Evolutionary conservation across 345 rosid species (phyloP).

Genomic region (Luvunga scandens): DNA sequence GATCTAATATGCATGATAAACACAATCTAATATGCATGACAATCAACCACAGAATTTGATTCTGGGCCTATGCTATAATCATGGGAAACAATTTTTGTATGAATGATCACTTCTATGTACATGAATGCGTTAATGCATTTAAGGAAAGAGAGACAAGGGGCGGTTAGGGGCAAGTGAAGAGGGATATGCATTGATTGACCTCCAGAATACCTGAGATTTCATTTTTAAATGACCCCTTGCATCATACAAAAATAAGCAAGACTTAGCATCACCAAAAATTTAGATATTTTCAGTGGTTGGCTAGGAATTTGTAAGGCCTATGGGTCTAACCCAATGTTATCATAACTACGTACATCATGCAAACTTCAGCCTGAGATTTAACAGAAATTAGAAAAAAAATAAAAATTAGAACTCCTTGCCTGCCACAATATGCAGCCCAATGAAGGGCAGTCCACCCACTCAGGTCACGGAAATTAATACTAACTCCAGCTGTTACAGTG

Average conservation of each 20-base stretch:
- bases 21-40: background rate
- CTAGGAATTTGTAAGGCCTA: background rate
- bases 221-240: background rate
- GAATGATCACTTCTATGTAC: background rate
- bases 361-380: background rate
- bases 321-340: background rate
- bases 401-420: slow-evolving; percentile 46
- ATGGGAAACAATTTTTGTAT: background rate
- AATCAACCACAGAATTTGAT: background rate
- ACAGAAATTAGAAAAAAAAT: slow-evolving; percentile 1
- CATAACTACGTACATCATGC: background rate
- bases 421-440: slow-evolving; percentile 92
- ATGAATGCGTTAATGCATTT: background rate
- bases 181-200: background rate
- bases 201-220: background rate
- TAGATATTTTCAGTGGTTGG: background rate
- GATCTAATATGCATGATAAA: background rate
- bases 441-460: slow-evolving; percentile 98
- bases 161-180: background rate
- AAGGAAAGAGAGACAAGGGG: background rate
- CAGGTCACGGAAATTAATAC: slow-evolving; percentile 79
- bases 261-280: background rate
- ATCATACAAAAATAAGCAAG: background rate
- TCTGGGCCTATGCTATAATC: background rate
- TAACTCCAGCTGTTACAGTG: slow-evolving; percentile 65